Conservation (phyloP, 2,329 filamentous ascomycete genomes). For the Nothopassalora personata region DNA sequence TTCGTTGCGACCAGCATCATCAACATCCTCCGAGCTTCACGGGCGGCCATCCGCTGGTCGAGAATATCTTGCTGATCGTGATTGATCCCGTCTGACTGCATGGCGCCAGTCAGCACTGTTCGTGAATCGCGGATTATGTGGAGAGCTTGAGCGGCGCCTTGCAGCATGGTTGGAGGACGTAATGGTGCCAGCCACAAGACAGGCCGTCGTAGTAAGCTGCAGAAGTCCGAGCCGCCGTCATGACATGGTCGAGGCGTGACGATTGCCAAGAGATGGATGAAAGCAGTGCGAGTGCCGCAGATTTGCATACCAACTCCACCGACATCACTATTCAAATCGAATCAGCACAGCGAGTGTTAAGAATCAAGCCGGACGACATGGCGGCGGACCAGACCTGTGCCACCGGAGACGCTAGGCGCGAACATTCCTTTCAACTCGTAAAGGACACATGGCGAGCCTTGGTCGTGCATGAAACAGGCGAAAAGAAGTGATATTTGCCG, state of each 20-base stretch:
- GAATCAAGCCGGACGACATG: not conserved
- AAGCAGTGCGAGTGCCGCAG: not conserved
- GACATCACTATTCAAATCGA: not conserved
- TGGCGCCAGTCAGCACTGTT: slow-evolving; percentile 4
- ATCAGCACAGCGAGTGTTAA: not conserved
- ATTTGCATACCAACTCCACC: not conserved
- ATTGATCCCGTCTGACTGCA: slow-evolving; percentile 3
- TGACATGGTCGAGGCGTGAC: slow-evolving; percentile 1
- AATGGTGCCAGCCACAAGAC: slow-evolving; percentile 4
- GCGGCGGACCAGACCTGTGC: not conserved
- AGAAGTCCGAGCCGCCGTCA: slow-evolving; percentile 1
- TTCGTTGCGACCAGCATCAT: not conserved
- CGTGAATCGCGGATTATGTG: slow-evolving; percentile 3
- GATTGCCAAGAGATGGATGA: not conserved
- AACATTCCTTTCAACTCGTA: not conserved
- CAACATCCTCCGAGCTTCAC: not conserved
- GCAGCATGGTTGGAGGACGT: not conserved
- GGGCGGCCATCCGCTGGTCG: not conserved
- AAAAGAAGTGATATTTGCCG: not conserved
- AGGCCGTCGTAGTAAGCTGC: slow-evolving; percentile 1
- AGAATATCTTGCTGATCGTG: not conserved
- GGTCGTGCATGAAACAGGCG: not conserved
- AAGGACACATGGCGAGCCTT: not conserved
- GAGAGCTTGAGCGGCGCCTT: slow-evolving; percentile 7
- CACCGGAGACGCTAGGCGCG: not conserved